phyloP scores from a whole-genome alignment of 176 grass and related monocot genomes.

The Triticum dicoccoides region DNA sequence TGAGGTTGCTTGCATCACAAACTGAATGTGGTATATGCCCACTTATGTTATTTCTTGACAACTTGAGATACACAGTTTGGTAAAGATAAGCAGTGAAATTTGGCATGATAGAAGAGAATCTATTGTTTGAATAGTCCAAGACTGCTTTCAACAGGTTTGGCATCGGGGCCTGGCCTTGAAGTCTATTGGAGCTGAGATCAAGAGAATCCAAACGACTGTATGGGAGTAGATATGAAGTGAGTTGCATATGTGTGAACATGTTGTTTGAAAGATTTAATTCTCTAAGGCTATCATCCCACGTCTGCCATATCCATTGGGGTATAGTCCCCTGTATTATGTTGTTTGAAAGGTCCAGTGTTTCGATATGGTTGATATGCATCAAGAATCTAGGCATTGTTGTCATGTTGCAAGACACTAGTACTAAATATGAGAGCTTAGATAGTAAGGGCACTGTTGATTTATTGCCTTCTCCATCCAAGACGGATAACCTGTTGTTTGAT shows the following conservation, averaged over 20 bases:
- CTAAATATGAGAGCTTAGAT: not conserved
- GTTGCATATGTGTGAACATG: not conserved
- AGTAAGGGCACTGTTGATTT: not conserved
- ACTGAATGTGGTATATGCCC: not conserved
- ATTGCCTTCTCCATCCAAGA: not conserved
- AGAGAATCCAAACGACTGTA: not conserved
- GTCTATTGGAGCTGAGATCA: not conserved
- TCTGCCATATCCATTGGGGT: conserved; percentile 24
- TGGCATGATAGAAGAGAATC: not conserved
- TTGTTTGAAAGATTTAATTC: not conserved
- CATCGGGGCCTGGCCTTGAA: not conserved
- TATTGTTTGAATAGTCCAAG: not conserved
- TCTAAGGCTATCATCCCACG: not conserved
- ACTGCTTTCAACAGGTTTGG: not conserved
- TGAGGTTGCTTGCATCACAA: not conserved
- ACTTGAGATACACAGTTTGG: not conserved
- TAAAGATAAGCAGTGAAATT: not conserved
- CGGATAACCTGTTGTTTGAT: conserved; percentile 9
- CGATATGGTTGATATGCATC: not conserved
- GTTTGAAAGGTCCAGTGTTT: not conserved
- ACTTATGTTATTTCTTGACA: not conserved
- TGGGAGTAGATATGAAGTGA: not conserved
- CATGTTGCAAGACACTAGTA: not conserved
- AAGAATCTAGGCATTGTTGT: not conserved
- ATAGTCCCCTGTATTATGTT: conserved; percentile 17